A percentile compares a stretch with the other conserved stretches of the same genome.
phyloP scores from a whole-genome alignment of 345 rosid species.

The Punica granatum region DNA sequence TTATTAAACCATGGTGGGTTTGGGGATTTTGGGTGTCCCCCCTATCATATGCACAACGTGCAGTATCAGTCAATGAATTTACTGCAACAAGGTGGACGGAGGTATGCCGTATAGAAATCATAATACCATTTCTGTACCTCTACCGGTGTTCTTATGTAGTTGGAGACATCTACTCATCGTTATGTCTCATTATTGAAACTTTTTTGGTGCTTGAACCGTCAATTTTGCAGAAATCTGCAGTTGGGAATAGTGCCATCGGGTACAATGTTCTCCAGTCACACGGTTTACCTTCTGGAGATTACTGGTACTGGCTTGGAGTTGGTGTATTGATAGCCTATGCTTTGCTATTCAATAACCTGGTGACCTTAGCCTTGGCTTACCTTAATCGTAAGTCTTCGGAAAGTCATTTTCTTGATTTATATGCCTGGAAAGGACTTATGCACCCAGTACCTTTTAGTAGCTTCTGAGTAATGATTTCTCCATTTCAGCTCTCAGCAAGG shows the following conservation, averaged over 20 bases:
- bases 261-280: slow-evolving; percentile 45
- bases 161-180: not conserved
- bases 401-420: not conserved
- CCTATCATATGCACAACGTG: slow-evolving; percentile 68
- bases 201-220: too few relatives aligned
- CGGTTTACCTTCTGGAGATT: slow-evolving; percentile 37
- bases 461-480: slow-evolving; percentile 12
- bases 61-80: slow-evolving; percentile 79
- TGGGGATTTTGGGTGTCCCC: slow-evolving; percentile 98
- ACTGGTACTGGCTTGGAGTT: slow-evolving; percentile 88
- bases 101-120: slow-evolving; percentile 26
- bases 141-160: not conserved
- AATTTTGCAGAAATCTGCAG: slow-evolving; percentile 51
- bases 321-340: slow-evolving; percentile 55
- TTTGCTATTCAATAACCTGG: slow-evolving; percentile 54
- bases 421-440: not conserved
- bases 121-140: not conserved
- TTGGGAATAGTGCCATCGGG: slow-evolving; percentile 47
- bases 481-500: slow-evolving; percentile 50
- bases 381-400: slow-evolving; percentile 63
- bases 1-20: slow-evolving; percentile 76
- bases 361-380: slow-evolving; percentile 63
- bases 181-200: not conserved
- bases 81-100: slow-evolving; percentile 65
- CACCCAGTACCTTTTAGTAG: not conserved